Base-by-base conservation (phyloP, 1,284 basidiomycete species). In the Flammula alnicola region DNA sequence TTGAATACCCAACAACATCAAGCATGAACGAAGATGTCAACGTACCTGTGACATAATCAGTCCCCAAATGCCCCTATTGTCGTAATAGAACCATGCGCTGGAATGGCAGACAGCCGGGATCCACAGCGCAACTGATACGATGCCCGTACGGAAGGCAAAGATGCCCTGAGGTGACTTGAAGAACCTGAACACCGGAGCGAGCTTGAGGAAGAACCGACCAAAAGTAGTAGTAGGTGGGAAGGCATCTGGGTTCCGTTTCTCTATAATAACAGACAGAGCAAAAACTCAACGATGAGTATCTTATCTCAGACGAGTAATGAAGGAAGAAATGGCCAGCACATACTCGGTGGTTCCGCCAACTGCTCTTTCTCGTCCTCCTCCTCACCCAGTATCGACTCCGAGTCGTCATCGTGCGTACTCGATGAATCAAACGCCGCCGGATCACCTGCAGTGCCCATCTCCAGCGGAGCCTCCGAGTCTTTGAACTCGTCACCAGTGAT, bases 121-220 rank as follows among this genome's bases (percentile, higher is more conserved):
- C 73, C 73, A 76, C 19, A 76, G 47, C 3, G 71, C 74, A 25
- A 76, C 48, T 0, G 74, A 72, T 2, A 76, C 60, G 26, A 75
- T 47, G 1, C 64, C 73, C 44, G 66, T 60, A 14, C 73, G 65
- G 8, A 76, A 52, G 0, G 67, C 67, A 53, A 75, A 74, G n/a
- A 73, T 64, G 4, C 67, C 68, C 43, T 73, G 59, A 3, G 65
- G 52, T 1, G 71, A 70, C 41, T 65, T 67, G 48, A 72, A 63
- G 52, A 69, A 72, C 4, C 59, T 55, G 11, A 68, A 49, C 16
- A 69, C 40, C 6, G 62, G 55, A 1, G 63, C 63, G 2, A 71
- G 20, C 19, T 52, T 57, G 14, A 69, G 25, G 40, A 67, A 61
- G 22, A 62, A 49, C 25, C 57, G 63, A 10, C 68, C 69, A 30